Evolutionary conservation across 2,329 filamentous ascomycete genomes (phyloP), one percentile per base, ranked within the genome.

Genomic region (Neocucurbitaria cava): DNA sequence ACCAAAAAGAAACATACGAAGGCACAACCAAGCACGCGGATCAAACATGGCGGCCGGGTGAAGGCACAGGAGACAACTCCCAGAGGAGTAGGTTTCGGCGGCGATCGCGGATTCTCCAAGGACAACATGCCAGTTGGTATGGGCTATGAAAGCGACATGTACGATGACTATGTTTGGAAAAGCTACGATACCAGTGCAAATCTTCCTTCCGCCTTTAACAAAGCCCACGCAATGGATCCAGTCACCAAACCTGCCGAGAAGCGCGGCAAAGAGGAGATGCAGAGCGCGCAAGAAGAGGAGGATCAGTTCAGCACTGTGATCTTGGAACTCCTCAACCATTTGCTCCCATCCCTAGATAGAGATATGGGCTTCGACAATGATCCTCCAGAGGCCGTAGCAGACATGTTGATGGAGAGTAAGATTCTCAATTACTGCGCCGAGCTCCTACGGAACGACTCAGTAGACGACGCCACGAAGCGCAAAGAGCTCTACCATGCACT

Each of bases 361-460:
- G 51, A 57, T 11, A 44, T 66, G 1, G 49, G 26, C 2, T 75
- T 76, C 52, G 70, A 76, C 52, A 35, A 52, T 28, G 59, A 70
- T 17, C 70, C 76, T 17, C 69, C 74, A 3, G 40, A 45, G 5
- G 61, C 58, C 5, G 46, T 79, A 1, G 38, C 57, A 36, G 63
- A 69, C 2, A 72, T 79, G 62, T 64, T 80, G 8, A 56, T 68
- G 10, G 54, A 74, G 8, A 75, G 73, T 51, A 72, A 73, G 24
- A 53, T 79, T 9, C 59, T 79, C 9, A 70, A 76, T 31, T 73
- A 71, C 31, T 67, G 69, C 13, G 73, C 73, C 1, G 72, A 79
- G 20, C 62, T 80, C 2, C 57, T 81, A 8, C 66, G 75, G 10
- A 78, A 79, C 56, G 77, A 79, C 50, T 76, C 75, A 7, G 52